Evolutionary conservation across 306 rosid species (phyloP).

Genomic region (Vigna hirtella): DNA sequence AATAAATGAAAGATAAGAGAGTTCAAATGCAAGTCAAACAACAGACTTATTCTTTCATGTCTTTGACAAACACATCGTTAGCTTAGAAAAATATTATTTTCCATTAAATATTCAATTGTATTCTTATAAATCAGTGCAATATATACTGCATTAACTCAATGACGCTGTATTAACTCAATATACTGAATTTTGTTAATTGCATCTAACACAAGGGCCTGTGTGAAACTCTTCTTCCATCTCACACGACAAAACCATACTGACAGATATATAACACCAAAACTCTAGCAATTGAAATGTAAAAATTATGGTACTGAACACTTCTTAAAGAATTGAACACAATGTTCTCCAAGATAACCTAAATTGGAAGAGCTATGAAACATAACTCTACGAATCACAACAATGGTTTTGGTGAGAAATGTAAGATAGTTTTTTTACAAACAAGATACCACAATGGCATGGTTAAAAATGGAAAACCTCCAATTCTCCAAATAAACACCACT

Average conservation of each 20-base stretch:
- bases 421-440: too few relatives aligned
- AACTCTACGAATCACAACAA: too few relatives aligned
- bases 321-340: too few relatives aligned
- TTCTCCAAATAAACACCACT: too few relatives aligned
- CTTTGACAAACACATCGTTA: conserved; percentile 23
- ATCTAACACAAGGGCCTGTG: neutral
- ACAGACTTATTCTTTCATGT: conserved; percentile 4
- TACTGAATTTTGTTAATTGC: neutral
- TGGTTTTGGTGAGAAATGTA: too few relatives aligned
- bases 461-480: too few relatives aligned
- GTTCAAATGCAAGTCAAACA: conserved; percentile 27
- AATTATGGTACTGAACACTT: neutral
- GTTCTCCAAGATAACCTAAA: too few relatives aligned
- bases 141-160: neutral
- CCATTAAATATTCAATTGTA: conserved; percentile 2
- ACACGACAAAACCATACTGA: neutral
- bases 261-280: too few relatives aligned
- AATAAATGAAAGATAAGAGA: conserved; percentile 32
- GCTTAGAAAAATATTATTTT: neutral
- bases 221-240: too few relatives aligned
- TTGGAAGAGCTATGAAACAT: too few relatives aligned
- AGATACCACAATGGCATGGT: too few relatives aligned
- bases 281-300: neutral
- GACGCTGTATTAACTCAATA: conserved; percentile 12
- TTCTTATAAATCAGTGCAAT: conserved; percentile 5